Evolutionary conservation across 2,329 filamentous ascomycete genomes (phyloP), one percentile per base, ranked within the genome.

Genomic region (Verticillium albo-atrum): DNA sequence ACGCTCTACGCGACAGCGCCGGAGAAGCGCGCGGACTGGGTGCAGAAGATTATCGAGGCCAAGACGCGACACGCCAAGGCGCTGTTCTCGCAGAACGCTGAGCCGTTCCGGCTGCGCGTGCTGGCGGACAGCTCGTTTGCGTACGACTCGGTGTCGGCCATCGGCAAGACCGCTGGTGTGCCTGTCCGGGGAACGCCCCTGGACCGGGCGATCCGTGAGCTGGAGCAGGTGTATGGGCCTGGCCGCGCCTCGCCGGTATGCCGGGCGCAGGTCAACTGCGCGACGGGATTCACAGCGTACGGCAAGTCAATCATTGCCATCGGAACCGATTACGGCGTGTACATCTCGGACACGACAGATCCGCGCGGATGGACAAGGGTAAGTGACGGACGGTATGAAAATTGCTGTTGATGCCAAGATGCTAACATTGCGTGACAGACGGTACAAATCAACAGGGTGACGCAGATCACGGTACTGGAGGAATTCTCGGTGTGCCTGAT

Each of bases 271-370:
- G 93, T 99, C 65, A 95, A 99, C 71, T 99, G 95, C 72, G 91
- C 95, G 1, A 94, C 94, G 3, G 89, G 91, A 0, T 99, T 99
- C 74, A 88, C 87, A 28, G 89, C 90, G 0, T 90, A 88, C 70
- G 91, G 91, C 28, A 94, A 89, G 72, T 85, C 90, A 54, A 91
- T 97, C 82, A 89, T 97, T 66, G 95, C 94, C 12, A 90, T 99
- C 59, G 95, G 96, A 51, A 99, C 95, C 1, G 95, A 99, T 70
- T 93, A 90, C 72, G 95, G 95, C 32, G 91, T 99, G 4, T 99
- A 87, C 71, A 89, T 96, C 54, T 90, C 94, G 3, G 92, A 97
- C 65, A 88, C 91, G 57, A 87, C 89, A 56, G 94, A 98, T 70
- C 92, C 95, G 60, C 86, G 96, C 68, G 92, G 92, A 14, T 99